Percentiles rank a stretch among this genome's conserved stretches.
Evolutionary conservation across 208 protist species (phyloP).

Genomic region (Acanthamoeba lenticulata): DNA sequence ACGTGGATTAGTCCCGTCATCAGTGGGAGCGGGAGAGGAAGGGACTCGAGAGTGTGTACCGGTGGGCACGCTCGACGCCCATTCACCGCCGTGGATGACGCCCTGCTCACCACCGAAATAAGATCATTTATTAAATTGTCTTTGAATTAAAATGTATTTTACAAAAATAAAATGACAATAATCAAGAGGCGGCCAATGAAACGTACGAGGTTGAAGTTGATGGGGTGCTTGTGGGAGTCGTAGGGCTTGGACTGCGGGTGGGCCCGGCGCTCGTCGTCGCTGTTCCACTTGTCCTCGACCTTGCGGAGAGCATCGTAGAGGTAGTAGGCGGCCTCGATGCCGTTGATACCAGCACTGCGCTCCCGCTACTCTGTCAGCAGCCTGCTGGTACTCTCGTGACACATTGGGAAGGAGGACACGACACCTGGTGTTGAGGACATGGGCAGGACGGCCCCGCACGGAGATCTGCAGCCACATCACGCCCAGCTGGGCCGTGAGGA

Average conservation of each 20-base stretch:
- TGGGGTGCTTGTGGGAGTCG: conserved; percentile 69
- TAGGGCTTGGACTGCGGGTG: conserved; percentile 61
- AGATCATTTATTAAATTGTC: too few species aligned
- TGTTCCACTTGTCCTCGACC: conserved; percentile 77
- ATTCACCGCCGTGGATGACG: conserved; percentile 79
- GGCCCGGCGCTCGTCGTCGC: conserved; percentile 35
- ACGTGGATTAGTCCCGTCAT: not conserved
- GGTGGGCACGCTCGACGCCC: conserved; percentile 76
- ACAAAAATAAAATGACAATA: too few species aligned
- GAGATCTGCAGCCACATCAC: conserved; percentile 78
- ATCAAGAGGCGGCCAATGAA: not conserved
- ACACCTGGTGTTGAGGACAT: conserved; percentile 75
- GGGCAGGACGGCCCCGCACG: conserved; percentile 72
- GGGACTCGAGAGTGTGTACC: not conserved
- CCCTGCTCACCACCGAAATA: not conserved
- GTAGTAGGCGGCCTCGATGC: conserved; percentile 77
- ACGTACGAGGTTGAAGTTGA: conserved; percentile 79
- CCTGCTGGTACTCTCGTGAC: not conserved
- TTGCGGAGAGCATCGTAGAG: conserved; percentile 71
- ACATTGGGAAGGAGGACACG: too few species aligned
- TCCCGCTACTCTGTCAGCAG: not conserved
- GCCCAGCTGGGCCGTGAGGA: conserved; percentile 79
- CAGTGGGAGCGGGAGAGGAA: not conserved
- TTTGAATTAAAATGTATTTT: too few species aligned
- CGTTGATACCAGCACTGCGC: conserved; percentile 74